Percentiles rank a stretch among this genome's conserved stretches.
phyloP scores from a whole-genome alignment of 2,329 filamentous ascomycete genomes.

The Hypoxylon sp. region DNA sequence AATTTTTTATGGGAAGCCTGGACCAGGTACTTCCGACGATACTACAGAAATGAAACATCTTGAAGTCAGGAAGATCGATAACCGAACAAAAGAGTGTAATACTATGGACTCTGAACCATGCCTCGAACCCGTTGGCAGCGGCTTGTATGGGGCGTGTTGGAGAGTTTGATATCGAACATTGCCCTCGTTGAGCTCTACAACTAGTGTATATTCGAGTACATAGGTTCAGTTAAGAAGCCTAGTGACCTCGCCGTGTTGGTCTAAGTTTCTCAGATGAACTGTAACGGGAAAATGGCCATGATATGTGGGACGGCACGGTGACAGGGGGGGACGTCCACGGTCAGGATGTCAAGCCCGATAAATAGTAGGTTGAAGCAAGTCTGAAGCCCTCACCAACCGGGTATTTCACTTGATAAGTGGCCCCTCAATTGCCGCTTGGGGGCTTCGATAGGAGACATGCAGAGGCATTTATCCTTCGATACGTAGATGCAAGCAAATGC shows the following conservation, averaged over 20 bases:
- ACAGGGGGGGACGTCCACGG: constrained; percentile 5
- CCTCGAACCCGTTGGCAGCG: neutral
- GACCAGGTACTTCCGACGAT: constrained; percentile 25
- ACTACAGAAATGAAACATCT: constrained; percentile 28
- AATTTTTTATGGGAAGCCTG: constrained; percentile 1
- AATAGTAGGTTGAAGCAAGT: constrained; percentile 19
- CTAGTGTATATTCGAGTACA: too few species aligned
- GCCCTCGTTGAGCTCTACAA: neutral
- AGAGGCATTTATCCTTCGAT: constrained; percentile 23
- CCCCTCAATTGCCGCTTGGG: constrained; percentile 18
- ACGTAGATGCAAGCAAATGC: constrained; percentile 5
- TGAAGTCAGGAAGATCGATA: constrained; percentile 16
- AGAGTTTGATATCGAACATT: neutral
- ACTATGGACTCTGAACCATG: neutral
- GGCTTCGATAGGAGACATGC: constrained; percentile 7
- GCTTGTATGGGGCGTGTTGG: neutral
- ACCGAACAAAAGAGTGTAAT: constrained; percentile 11
- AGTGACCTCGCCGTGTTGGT: constrained; percentile 11
- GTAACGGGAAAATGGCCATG: constrained; percentile 34
- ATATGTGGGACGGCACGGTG: constrained; percentile 24
- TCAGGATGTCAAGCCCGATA: constrained; percentile 21
- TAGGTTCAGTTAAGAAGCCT: constrained; percentile 8
- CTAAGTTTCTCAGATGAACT: constrained; percentile 26
- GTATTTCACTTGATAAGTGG: constrained; percentile 28
- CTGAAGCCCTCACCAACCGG: constrained; percentile 28